A percentile compares a stretch with the other conserved stretches of the same genome.
These are phyloP conservation scores for Xylariaceae sp. DNA, from an alignment of 2,329 filamentous ascomycete species.

Conservation along the genomic window DNA sequence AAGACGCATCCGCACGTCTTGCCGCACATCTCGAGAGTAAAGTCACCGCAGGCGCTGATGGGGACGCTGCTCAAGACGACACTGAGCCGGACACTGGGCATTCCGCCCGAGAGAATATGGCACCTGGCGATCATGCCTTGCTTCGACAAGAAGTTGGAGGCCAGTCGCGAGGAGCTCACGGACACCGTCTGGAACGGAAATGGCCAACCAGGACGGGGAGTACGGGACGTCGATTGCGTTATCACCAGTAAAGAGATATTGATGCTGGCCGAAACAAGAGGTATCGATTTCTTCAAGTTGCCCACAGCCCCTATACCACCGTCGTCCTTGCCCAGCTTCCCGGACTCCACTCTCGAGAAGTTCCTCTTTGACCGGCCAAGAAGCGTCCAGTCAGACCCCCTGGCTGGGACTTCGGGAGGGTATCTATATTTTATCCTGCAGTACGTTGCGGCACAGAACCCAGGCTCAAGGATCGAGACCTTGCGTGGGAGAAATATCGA, in stretches of 20 bases:
- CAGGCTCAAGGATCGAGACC: constrained; percentile 63
- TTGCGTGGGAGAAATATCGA: constrained; percentile 80
- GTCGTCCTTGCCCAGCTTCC: constrained; percentile 51
- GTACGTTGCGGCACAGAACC: constrained; percentile 61
- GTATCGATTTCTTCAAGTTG: constrained; percentile 67
- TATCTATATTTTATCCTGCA: constrained; percentile 80
- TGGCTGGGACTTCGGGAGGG: constrained; percentile 77
- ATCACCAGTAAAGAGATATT: constrained; percentile 94
- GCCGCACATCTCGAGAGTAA: constrained; percentile 81
- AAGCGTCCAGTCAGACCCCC: constrained; percentile 36
- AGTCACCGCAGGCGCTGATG: constrained; percentile 87
- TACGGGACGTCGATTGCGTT: constrained; percentile 93
- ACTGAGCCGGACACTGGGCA: constrained; percentile 62
- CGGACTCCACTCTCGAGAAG: constrained; percentile 58
- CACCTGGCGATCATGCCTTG: constrained; percentile 96
- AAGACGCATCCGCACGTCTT: constrained; percentile 94
- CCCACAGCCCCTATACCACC: constrained; percentile 51
- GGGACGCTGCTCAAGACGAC: constrained; percentile 87
- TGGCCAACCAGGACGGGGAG: constrained; percentile 41
- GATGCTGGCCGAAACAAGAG: constrained; percentile 75
- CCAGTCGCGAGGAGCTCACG: constrained; percentile 86
- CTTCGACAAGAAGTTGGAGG: constrained; percentile 98
- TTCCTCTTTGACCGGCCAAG: constrained; percentile 64
- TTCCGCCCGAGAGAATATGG: constrained; percentile 78
- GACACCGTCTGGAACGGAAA: constrained; percentile 62